Percentiles rank a stretch among this genome's conserved stretches.
Evolutionary conservation across 2,329 filamentous ascomycete genomes (phyloP).

Genomic region (Trichoderma semiorbis): DNA sequence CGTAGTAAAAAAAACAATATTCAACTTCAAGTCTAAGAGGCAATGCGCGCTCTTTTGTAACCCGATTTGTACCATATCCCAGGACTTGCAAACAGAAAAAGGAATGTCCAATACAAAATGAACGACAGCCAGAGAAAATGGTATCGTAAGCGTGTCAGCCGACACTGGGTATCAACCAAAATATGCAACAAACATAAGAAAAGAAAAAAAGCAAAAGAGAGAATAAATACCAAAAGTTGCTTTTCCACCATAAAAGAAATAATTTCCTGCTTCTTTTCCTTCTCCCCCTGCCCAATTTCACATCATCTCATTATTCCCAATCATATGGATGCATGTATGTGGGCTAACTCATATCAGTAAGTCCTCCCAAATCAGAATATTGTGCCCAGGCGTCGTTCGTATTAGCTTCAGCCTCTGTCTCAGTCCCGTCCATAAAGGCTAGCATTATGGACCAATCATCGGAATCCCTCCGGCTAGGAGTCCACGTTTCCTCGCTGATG

Average conservation of each 20-base stretch:
- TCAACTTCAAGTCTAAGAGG: constrained; percentile 1
- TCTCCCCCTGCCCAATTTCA: not conserved
- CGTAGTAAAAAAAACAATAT: not conserved
- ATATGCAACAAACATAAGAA: not conserved
- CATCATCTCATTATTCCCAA: not conserved
- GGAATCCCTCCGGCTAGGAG: constrained; percentile 27
- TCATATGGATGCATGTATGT: not conserved
- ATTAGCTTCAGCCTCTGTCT: constrained; percentile 17
- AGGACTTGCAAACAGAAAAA: constrained; percentile 1
- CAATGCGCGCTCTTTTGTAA: not conserved
- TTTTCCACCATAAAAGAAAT: constrained; percentile 1
- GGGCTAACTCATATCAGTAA: constrained; percentile 38
- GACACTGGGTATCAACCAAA: constrained; percentile 21
- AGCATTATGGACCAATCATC: constrained; percentile 39
- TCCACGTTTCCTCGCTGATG: constrained; percentile 27
- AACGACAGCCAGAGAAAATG: constrained; percentile 10
- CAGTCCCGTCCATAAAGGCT: constrained; percentile 32
- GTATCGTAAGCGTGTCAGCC: constrained; percentile 15
- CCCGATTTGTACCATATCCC: constrained; percentile 13
- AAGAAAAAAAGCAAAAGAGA: not conserved
- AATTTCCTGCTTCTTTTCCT: not conserved
- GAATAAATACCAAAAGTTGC: not conserved
- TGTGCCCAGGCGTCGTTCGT: constrained; percentile 41
- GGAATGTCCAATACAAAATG: constrained; percentile 14
- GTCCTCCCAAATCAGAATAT: constrained; percentile 44